A percentile compares a stretch with the other conserved stretches of the same genome.
These are phyloP conservation scores for Aspergillus awamori DNA, from an alignment of 2,329 filamentous ascomycete species.

Conservation along the genomic window DNA sequence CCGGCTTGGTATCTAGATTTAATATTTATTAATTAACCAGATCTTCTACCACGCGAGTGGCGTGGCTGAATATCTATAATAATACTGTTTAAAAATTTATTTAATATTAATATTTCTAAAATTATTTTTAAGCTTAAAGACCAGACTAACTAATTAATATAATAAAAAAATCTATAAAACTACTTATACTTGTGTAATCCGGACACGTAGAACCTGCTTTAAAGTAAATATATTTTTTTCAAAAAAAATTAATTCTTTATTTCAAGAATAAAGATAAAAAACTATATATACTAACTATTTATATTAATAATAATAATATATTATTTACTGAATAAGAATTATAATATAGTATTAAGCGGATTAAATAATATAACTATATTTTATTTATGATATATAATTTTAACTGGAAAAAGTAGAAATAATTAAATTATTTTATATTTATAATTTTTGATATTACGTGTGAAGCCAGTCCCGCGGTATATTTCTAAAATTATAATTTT, in stretches of 20 bases:
- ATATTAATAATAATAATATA: background rate
- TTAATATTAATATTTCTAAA: background rate
- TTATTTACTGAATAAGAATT: background rate
- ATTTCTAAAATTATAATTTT: background rate
- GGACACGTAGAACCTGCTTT: background rate
- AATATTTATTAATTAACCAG: background rate
- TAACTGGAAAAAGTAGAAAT: background rate
- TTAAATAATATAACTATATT: background rate
- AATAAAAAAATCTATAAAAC: background rate
- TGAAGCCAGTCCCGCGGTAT: background rate
- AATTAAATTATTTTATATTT: background rate
- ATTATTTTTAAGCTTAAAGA: background rate
- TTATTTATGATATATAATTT: background rate
- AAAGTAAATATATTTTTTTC: background rate
- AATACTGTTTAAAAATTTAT: background rate
- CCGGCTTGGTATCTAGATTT: background rate
- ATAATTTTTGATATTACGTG: background rate
- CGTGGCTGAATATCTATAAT: background rate
- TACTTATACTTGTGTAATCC: background rate
- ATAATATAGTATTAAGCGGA: background rate
- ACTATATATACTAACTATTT: background rate
- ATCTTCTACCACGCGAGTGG: background rate
- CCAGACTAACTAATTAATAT: background rate
- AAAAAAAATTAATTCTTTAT: background rate
- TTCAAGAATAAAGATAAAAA: background rate